Percentiles rank a stretch among this genome's conserved stretches.
Conservation (phyloP, 1,139 yeast species). For the Pichia norvegensis region DNA sequence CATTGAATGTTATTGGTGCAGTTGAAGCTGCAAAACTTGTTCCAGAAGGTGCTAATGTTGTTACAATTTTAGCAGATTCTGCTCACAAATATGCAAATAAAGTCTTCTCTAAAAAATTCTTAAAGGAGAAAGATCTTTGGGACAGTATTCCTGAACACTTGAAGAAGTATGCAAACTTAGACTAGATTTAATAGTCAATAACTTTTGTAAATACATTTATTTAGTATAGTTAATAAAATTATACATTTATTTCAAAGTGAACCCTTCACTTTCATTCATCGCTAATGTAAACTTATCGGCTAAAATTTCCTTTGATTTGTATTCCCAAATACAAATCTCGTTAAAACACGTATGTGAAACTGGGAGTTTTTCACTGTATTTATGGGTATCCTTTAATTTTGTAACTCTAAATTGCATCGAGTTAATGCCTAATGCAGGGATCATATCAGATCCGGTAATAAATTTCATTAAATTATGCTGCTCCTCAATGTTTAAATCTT, state of each 20-base stretch:
- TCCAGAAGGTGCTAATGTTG: constrained; percentile 77
- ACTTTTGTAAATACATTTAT: background rate
- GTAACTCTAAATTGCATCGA: constrained; percentile 63
- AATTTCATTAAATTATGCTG: constrained; percentile 65
- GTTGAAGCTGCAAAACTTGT: constrained; percentile 45
- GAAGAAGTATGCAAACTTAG: constrained; percentile 51
- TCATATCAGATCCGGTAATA: constrained; percentile 83
- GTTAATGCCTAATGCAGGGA: constrained; percentile 87
- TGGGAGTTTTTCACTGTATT: constrained; percentile 50
- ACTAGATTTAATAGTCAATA: constrained; percentile 12
- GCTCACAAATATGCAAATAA: constrained; percentile 84
- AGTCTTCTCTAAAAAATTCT: constrained; percentile 70
- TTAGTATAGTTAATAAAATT: too few relatives aligned
- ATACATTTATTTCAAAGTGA: constrained; percentile 43
- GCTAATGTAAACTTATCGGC: constrained; percentile 54
- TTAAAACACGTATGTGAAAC: constrained; percentile 92
- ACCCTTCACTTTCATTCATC: constrained; percentile 74
- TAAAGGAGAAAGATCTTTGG: constrained; percentile 58
- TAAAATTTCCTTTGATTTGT: constrained; percentile 45
- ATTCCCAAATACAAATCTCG: constrained; percentile 71
- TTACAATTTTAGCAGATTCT: constrained; percentile 78
- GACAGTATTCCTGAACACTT: constrained; percentile 63
- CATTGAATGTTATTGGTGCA: constrained; percentile 67
- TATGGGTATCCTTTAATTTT: constrained; percentile 35
- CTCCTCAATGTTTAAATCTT: constrained; percentile 34